Evolutionary conservation across 1,284 basidiomycete species (phyloP).

Genomic region (Tilletiopsis washingtonensis): DNA sequence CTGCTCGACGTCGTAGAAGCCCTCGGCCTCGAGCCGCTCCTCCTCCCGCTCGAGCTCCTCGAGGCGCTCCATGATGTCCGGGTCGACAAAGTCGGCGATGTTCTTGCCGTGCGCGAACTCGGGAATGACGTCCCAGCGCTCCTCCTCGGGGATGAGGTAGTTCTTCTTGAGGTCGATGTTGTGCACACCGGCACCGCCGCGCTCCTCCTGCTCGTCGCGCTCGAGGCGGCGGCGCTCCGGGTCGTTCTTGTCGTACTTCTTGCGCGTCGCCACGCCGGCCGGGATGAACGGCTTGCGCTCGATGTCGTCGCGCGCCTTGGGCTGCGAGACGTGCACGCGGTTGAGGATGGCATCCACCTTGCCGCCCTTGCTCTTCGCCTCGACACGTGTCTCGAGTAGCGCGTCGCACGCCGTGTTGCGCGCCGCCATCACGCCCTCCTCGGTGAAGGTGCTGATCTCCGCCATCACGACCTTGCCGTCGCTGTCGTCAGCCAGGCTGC

Average conservation of each 20-base stretch:
- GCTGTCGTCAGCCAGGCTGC: conserved; percentile 33
- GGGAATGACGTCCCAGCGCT: conserved; percentile 91
- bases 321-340: conserved; percentile 43
- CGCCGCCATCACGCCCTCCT: conserved; percentile 44
- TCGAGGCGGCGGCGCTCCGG: conserved; percentile 37
- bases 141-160: conserved; percentile 72
- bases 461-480: conserved; percentile 36
- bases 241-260: conserved; percentile 40
- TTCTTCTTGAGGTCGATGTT: conserved; percentile 56
- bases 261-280: conserved; percentile 24
- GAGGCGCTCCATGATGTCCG: conserved; percentile 93
- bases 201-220: conserved; percentile 43
- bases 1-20: conserved; percentile 78
- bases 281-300: conserved; percentile 38
- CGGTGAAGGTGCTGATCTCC: conserved; percentile 46
- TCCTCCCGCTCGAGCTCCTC: conserved; percentile 96
- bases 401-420: conserved; percentile 44
- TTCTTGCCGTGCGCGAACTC: conserved; percentile 99
- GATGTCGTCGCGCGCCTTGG: conserved; percentile 40
- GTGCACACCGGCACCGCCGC: conserved; percentile 46
- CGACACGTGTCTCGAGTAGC: conserved; percentile 39
- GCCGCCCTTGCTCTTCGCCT: conserved; percentile 41
- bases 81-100: conserved; percentile 96
- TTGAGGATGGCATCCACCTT: conserved; percentile 44
- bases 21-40: conserved; percentile 82